phyloP scores from a whole-genome alignment of 2,329 filamentous ascomycete genomes.

The Fusarium mexicanum region DNA sequence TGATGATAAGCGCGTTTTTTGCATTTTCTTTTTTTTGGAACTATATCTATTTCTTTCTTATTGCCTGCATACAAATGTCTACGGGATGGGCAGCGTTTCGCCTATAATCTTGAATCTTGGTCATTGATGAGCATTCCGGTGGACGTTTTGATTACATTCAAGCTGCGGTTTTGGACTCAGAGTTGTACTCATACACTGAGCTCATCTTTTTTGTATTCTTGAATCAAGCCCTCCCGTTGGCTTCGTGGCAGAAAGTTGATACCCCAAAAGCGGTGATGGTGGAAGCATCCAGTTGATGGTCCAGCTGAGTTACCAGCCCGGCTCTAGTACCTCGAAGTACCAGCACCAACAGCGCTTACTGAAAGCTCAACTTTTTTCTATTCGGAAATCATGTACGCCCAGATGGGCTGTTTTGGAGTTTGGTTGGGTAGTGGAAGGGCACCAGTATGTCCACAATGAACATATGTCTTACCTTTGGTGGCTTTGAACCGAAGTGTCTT shows the following conservation, averaged over 20 bases:
- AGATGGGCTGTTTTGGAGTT: conserved; percentile 23
- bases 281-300: conserved; percentile 36
- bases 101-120: conserved; percentile 32
- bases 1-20: conserved; percentile 42
- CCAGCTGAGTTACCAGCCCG: conserved; percentile 26
- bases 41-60: conserved; percentile 29
- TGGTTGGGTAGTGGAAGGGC: conserved; percentile 29
- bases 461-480: conserved; percentile 21
- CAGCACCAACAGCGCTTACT: conserved; percentile 31
- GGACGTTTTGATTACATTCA: conserved; percentile 9
- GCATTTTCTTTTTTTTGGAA: conserved; percentile 14
- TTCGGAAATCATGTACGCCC: conserved; percentile 33
- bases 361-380: conserved; percentile 28
- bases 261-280: conserved; percentile 47
- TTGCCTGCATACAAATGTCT: conserved; percentile 22
- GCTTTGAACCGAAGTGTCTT: conserved; percentile 24
- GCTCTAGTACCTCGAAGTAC: conserved; percentile 15
- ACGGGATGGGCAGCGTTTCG: conserved; percentile 8
- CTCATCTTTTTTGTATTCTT: conserved; percentile 40
- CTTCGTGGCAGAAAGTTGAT: conserved; percentile 49
- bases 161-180: conserved; percentile 27
- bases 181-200: conserved; percentile 33
- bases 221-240: conserved; percentile 38
- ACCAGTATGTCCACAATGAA: conserved; percentile 13
- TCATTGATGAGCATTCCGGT: conserved; percentile 13